phyloP scores from a whole-genome alignment of 768 basidiomycete genomes.

The Lactarius sanguifluus region DNA sequence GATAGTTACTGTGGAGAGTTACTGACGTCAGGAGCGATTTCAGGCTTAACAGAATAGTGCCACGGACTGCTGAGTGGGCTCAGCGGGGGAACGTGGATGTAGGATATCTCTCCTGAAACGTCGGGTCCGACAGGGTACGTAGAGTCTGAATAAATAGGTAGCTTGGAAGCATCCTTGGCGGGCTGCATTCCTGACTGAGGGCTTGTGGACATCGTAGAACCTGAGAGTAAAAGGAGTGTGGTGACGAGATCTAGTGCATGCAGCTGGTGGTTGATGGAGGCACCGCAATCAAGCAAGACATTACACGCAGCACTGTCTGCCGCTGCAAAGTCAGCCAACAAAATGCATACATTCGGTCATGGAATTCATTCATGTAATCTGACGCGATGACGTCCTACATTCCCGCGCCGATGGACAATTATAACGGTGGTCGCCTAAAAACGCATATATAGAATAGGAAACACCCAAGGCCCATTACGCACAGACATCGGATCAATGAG shows the following conservation, averaged over 20 bases:
- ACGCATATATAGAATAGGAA: conserved; percentile 26
- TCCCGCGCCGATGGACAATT: conserved; percentile 9
- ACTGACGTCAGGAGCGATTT: not conserved
- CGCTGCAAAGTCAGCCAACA: conserved; percentile 20
- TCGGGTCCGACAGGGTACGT: conserved; percentile 24
- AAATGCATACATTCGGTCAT: conserved; percentile 15
- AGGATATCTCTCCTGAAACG: conserved; percentile 13
- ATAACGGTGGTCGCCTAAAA: conserved; percentile 18
- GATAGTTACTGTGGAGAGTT: conserved; percentile 5
- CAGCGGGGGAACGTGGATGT: conserved; percentile 20
- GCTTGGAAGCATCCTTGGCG: conserved; percentile 10
- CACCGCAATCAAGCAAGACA: not conserved
- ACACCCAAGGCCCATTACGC: conserved; percentile 19
- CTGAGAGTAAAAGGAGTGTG: conserved; percentile 2
- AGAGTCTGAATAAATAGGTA: conserved; percentile 16
- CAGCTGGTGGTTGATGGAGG: not conserved
- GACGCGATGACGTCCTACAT: conserved; percentile 13
- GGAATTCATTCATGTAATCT: conserved; percentile 24
- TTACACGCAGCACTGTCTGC: not conserved
- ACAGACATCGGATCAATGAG: conserved; percentile 12
- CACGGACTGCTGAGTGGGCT: conserved; percentile 20
- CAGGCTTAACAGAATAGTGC: not conserved
- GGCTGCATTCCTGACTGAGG: conserved; percentile 13
- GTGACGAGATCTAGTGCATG: conserved; percentile 6
- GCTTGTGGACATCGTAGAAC: not conserved